Evolutionary conservation across 805 yeast genomes (phyloP).

Genomic region (Barnettozyma sp.): DNA sequence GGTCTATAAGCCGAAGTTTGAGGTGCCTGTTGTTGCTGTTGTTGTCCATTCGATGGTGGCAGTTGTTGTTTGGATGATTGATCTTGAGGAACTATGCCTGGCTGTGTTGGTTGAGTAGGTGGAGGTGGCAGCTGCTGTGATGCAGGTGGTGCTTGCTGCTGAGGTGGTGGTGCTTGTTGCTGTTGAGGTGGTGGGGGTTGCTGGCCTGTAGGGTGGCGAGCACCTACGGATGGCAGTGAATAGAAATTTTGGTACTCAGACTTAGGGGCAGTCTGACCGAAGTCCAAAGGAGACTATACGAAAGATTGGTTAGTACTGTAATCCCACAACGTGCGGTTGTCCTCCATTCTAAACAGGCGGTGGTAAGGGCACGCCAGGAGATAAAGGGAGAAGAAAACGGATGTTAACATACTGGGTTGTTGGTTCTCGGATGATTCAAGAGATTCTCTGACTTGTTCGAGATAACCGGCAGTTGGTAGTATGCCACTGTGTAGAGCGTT

Average conservation of each 20-base stretch:
- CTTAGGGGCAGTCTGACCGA: conserved; percentile 5
- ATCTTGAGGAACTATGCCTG: conserved; percentile 12
- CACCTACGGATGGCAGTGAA: conserved; percentile 1
- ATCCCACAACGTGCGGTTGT: neutral
- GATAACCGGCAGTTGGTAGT: conserved; percentile 10
- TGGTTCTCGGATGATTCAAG: neutral
- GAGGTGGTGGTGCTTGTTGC: conserved; percentile 18
- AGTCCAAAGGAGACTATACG: conserved; percentile 12
- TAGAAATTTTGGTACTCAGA: conserved; percentile 3
- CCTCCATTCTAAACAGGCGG: neutral
- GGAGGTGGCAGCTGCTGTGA: no score
- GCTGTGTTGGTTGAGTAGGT: conserved; percentile 24
- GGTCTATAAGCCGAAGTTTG: conserved; percentile 50
- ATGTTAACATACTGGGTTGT: conserved; percentile 17
- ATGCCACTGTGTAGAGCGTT: neutral
- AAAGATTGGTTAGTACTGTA: neutral
- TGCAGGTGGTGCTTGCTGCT: no score
- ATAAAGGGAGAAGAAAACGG: no score
- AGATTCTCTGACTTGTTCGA: neutral
- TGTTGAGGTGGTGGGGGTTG: conserved; percentile 18
- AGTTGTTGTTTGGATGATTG: conserved; percentile 7
- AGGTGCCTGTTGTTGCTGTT: conserved; percentile 10
- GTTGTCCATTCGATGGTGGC: conserved; percentile 10
- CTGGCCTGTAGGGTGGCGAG: conserved; percentile 5
- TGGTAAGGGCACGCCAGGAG: neutral